Conservation (phyloP, 2,329 filamentous ascomycete species). For the Cryphonectria carpinicola region DNA sequence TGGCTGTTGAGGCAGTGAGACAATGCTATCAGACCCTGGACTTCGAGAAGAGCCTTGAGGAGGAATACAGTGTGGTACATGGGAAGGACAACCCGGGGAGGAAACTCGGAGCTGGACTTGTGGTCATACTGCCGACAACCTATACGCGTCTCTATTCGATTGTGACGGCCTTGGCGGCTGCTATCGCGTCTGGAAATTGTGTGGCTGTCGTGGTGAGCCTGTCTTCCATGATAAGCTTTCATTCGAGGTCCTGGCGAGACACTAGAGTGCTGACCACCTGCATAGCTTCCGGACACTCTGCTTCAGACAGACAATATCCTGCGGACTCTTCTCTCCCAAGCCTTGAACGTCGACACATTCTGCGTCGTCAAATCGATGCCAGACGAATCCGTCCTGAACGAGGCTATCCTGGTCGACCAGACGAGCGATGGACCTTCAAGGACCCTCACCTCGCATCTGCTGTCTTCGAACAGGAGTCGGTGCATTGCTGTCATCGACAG, state of each 20-base stretch:
- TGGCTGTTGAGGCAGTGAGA: conserved; percentile 37
- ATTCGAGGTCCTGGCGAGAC: neutral
- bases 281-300: conserved; percentile 33
- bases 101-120: conserved; percentile 35
- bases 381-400: conserved; percentile 30
- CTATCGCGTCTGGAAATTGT: conserved; percentile 43
- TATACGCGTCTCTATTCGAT: conserved; percentile 40
- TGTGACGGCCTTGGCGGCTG: conserved; percentile 38
- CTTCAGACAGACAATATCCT: conserved; percentile 33
- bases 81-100: conserved; percentile 33
- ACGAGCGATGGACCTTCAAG: conserved; percentile 16
- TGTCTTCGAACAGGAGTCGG: conserved; percentile 28
- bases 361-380: conserved; percentile 30
- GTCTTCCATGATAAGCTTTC: neutral
- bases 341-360: conserved; percentile 36
- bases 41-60: conserved; percentile 34
- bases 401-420: conserved; percentile 36
- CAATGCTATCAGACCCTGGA: conserved; percentile 38
- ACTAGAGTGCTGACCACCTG: neutral
- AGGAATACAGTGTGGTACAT: conserved; percentile 38
- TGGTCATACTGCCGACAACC: conserved; percentile 38
- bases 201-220: conserved; percentile 39
- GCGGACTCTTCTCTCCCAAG: conserved; percentile 30
- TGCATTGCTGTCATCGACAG: conserved; percentile 64
- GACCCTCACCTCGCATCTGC: conserved; percentile 21